Base-by-base conservation (phyloP, 352 stramenopile species). In the Pilasporangium apinafurcum region DNA sequence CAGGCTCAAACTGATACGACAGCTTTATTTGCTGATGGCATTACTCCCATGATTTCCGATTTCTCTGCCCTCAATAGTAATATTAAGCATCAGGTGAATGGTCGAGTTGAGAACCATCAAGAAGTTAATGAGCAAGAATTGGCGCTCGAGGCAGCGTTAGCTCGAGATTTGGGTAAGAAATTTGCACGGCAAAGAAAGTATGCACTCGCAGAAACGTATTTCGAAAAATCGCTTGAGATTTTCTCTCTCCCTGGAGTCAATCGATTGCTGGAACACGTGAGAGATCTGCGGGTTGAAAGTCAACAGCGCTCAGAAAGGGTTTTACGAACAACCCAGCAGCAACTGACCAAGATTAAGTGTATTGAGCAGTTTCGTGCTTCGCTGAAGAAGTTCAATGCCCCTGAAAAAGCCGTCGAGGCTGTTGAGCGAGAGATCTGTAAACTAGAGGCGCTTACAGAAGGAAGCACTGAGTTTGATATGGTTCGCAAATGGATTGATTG, bases 151-250 rank as follows among this genome's bases (percentile, higher is more conserved):
- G 74, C 74, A 6, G 77, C 62, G 14, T 44, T 90, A 2, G 69
- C 69, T 2, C 56, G 74, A 27, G 74, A 90, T 50, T 44, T 90
- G 16, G 77, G 74, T 8, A 78, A 68, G 30, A 83, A 81, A 31
- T 78, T 59, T 48, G 56, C 58, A 36, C 68, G 74, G 13, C 54
- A 76, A 33, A 51, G 57, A 22, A 59, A 83, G 33, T 65, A 59
- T 18, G 49, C 51, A 0, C 34, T 82, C 1, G 72, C 74, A 3
- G 57, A 76, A 35, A 65, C 66, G 32, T 85, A 86, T 47, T 86
- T 90, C 36, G 59, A 67, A 27, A 58, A 56, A 22, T 90, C 77
- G 5, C 40, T 87, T 14, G 58, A 75, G 31, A 38, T 84, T 12
- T 66, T 82, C 30, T 49, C 62, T 0, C 51, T 90, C 3, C 74